Conservation (phyloP, 225 moss, liverwort and hornwort genomes). For the Antitrichia curtipendula region DNA sequence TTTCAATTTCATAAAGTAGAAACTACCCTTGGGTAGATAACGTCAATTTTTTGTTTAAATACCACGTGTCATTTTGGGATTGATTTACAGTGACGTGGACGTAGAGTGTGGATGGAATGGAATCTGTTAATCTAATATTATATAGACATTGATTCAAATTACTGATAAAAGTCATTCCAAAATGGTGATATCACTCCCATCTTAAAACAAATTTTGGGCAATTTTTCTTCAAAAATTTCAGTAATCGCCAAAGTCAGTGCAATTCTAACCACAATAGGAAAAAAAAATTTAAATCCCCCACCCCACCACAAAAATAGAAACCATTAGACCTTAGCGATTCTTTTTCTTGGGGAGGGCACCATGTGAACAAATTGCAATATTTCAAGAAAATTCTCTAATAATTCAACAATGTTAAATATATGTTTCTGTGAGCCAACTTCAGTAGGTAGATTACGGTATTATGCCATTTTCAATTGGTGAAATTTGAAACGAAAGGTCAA, state of each 20-base stretch:
- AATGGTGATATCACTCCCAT: background rate
- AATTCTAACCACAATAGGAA: background rate
- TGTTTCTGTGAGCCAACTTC: background rate
- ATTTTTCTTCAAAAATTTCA: background rate
- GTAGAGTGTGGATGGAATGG: background rate
- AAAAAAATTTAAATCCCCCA: rapidly evolving
- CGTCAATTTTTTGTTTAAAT: background rate
- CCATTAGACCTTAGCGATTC: rapidly evolving
- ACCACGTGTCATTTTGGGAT: background rate
- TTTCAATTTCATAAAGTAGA: background rate
- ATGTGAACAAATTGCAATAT: background rate
- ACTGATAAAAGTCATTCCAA: background rate
- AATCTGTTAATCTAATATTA: no score
- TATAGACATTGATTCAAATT: background rate
- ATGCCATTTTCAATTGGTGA: background rate
- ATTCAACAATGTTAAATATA: background rate
- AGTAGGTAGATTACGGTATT: background rate
- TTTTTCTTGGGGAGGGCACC: rapidly evolving
- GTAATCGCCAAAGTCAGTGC: background rate
- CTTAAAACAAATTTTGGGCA: background rate
- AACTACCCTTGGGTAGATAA: background rate
- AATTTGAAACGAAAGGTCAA: background rate
- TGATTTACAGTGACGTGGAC: background rate
- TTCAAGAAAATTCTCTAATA: background rate
- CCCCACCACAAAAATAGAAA: rapidly evolving